Percentiles rank a stretch among this genome's conserved stretches.
phyloP scores from a whole-genome alignment of 2,329 filamentous ascomycete species.

The Sporothrix humicola region DNA sequence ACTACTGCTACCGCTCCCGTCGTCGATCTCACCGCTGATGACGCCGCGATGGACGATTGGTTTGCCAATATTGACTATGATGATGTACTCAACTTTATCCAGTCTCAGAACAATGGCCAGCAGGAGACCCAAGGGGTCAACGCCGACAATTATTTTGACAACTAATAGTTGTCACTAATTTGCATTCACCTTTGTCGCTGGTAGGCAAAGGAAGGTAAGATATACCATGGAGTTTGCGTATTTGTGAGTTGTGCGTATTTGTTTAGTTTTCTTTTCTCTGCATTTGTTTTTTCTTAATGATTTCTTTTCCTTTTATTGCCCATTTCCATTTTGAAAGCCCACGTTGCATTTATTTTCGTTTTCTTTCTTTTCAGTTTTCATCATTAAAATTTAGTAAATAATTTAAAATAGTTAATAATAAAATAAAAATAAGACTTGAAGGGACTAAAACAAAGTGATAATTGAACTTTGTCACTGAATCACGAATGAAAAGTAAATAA shows the following conservation, averaged over 20 bases:
- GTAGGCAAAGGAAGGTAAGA: not conserved
- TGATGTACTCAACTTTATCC: not conserved
- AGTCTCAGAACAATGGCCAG: not conserved
- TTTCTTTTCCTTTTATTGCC: not conserved
- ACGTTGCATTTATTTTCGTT: not conserved
- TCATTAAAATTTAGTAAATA: too few species aligned
- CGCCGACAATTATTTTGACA: not conserved
- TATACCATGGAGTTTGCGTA: not conserved
- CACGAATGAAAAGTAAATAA: too few species aligned
- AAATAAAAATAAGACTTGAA: not conserved
- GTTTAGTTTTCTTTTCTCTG: not conserved
- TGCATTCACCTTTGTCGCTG: not conserved
- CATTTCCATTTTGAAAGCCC: not conserved
- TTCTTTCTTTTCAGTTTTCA: too few species aligned
- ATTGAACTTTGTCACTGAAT: not conserved
- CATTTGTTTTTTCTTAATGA: not conserved
- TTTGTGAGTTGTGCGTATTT: too few species aligned
- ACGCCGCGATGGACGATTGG: not conserved
- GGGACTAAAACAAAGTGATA: not conserved
- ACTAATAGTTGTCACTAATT: not conserved
- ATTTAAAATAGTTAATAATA: too few species aligned
- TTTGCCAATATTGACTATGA: conserved; percentile 6
- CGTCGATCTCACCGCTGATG: not conserved
- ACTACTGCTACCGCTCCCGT: not conserved
- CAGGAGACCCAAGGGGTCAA: not conserved